Evolutionary conservation across 148 eudicot genomes (phyloP), one percentile per base, ranked within the genome.

Genomic region (Cornus controversa): DNA sequence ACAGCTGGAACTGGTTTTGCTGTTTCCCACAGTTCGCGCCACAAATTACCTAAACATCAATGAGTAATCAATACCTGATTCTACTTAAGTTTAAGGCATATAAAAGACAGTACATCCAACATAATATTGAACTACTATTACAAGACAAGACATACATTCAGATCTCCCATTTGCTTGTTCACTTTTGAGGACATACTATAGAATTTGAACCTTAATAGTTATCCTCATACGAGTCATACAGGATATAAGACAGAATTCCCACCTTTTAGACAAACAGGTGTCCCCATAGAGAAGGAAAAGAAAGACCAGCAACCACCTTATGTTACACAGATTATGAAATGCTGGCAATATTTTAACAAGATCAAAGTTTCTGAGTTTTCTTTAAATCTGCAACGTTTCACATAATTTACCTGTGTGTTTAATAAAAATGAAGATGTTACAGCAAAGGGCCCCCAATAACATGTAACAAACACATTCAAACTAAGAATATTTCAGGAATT

Each of bases 21-120:
- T 65, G 98, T 89, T 81, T 89, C 97, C 99, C 99, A 96, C 40
- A 96, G 89, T 88, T 96, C 98, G 72, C 83, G 92, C 99, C 99
- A 96, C 86, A 96, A 86, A 87, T 96, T 96, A 75, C 99, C 99
- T 96, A 83, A 29, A 68, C n/a, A 80, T 53, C 77, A 82, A 27
- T 28, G 68, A 40, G 28, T 34, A 77, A 31, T 27, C 67, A 77
- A 34, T 75, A n/a, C 11, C 31, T 31, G n/a, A 58, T 54, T 53
- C 27, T n/a, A 76, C 16, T 67, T 22, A 31, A 29, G 14, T 67
- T 50, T 20, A 24, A 11, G 68, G 67, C 23, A 37, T 64, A 15
- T 64, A 64, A 64, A 73, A 74, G 23, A 25, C 23, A n/a, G 67
- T 74, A 27, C 9, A 24, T 37, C 10, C 10, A 26, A 53, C 28